These are phyloP conservation scores for Ganoderma meredithae DNA, from an alignment of 1,284 basidiomycete genomes.

Conservation along the genomic window DNA sequence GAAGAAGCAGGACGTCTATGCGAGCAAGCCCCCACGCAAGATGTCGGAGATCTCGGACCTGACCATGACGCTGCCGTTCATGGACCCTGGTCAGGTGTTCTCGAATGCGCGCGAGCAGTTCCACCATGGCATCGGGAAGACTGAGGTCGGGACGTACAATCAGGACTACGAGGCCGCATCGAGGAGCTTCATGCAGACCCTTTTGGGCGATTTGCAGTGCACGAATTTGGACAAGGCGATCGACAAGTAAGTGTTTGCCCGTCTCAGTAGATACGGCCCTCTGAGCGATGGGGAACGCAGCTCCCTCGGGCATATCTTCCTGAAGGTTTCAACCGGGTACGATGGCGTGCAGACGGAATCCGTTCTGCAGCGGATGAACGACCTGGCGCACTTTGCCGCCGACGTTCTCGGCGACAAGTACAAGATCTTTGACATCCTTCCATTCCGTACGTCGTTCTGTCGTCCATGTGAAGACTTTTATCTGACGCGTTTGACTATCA, in stretches of 20 bases:
- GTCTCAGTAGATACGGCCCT: not conserved
- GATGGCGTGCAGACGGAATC: slow-evolving; percentile 28
- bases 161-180: slow-evolving; percentile 29
- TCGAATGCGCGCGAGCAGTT: slow-evolving; percentile 32
- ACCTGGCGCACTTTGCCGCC: slow-evolving; percentile 36
- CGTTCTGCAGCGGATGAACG: slow-evolving; percentile 36
- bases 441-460: slow-evolving; percentile 32
- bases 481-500: slow-evolving; percentile 17
- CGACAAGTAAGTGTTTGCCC: slow-evolving; percentile 18
- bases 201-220: slow-evolving; percentile 22
- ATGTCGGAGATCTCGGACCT: slow-evolving; percentile 33
- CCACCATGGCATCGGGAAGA: slow-evolving; percentile 28
- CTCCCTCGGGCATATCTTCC: slow-evolving; percentile 30
- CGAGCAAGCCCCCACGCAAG: slow-evolving; percentile 32
- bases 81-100: slow-evolving; percentile 32
- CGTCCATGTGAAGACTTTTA: not conserved
- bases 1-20: slow-evolving; percentile 36
- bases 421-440: slow-evolving; percentile 40
- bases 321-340: slow-evolving; percentile 34
- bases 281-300: slow-evolving; percentile 3
- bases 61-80: slow-evolving; percentile 34
- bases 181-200: slow-evolving; percentile 21
- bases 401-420: slow-evolving; percentile 40
- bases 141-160: slow-evolving; percentile 26
- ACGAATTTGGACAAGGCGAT: slow-evolving; percentile 21